phyloP scores from a whole-genome alignment of 2,329 filamentous ascomycete genomes.

The Colletotrichum sp. region DNA sequence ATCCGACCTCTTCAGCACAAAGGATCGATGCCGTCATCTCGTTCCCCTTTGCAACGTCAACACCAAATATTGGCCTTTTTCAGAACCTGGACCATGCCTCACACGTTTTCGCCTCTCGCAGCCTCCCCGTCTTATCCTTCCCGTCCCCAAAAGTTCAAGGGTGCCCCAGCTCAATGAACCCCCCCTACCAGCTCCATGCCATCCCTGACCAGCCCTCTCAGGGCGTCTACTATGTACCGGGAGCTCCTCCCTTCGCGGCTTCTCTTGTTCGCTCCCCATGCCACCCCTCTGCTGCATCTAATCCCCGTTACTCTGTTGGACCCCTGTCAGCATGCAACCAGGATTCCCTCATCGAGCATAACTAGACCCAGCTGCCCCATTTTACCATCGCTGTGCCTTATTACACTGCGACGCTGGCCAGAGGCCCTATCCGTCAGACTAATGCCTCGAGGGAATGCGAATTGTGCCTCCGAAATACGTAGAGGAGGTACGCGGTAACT shows the following conservation, averaged over 20 bases:
- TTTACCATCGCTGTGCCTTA: slow-evolving; percentile 20
- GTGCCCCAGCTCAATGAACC: background rate
- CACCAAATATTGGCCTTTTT: background rate
- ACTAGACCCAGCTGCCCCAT: slow-evolving; percentile 12
- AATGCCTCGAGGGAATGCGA: slow-evolving; percentile 11
- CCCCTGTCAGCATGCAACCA: slow-evolving; percentile 17
- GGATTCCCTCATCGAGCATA: slow-evolving; percentile 22
- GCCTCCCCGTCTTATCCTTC: slow-evolving; percentile 23
- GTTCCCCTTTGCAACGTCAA: background rate
- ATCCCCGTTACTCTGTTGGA: background rate
- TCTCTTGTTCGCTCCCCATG: slow-evolving; percentile 3
- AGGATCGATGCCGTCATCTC: slow-evolving; percentile 6
- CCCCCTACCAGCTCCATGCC: background rate
- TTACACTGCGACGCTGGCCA: slow-evolving; percentile 12
- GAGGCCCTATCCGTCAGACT: slow-evolving; percentile 20
- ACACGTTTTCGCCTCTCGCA: slow-evolving; percentile 21
- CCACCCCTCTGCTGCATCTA: slow-evolving; percentile 9
- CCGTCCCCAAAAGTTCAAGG: slow-evolving; percentile 17
- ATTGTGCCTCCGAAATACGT: slow-evolving; percentile 10
- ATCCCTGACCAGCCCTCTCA: slow-evolving; percentile 15
- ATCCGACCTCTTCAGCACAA: background rate
- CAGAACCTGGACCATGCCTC: slow-evolving; percentile 20
- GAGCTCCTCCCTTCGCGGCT: slow-evolving; percentile 10
- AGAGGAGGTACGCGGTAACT: background rate
- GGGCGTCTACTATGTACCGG: slow-evolving; percentile 1